These are phyloP conservation scores for Pestalotiopsis sp. DNA, from an alignment of 2,329 filamentous ascomycete species.

Conservation along the genomic window DNA sequence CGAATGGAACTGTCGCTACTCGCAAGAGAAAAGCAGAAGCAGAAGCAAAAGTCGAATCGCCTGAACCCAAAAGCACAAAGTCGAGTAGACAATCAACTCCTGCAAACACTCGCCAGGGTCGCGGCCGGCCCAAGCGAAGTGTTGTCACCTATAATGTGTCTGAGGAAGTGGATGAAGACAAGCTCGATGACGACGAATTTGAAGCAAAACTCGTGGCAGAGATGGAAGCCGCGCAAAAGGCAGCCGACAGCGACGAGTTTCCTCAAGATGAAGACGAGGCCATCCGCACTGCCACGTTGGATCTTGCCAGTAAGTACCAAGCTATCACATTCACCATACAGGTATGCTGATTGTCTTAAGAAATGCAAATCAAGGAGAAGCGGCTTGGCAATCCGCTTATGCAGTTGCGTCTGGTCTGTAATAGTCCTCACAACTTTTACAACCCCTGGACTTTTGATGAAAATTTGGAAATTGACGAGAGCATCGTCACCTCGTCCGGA, in stretches of 20 bases:
- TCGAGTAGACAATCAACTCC: constrained; percentile 79
- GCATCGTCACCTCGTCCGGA: constrained; percentile 82
- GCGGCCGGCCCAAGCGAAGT: constrained; percentile 53
- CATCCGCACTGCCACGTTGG: constrained; percentile 68
- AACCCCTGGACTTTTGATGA: constrained; percentile 76
- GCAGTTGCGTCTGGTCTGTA: constrained; percentile 89
- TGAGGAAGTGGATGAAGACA: constrained; percentile 62
- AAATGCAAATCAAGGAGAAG: constrained; percentile 85
- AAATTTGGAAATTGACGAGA: constrained; percentile 70
- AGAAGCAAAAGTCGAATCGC: constrained; percentile 32
- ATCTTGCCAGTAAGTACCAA: constrained; percentile 70
- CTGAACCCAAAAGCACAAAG: constrained; percentile 68
- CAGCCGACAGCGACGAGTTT: constrained; percentile 33
- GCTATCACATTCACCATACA: background rate
- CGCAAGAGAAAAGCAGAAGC: constrained; percentile 40
- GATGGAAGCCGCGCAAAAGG: constrained; percentile 42
- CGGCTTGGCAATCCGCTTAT: constrained; percentile 92
- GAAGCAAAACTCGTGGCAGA: constrained; percentile 76
- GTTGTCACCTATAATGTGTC: constrained; percentile 54
- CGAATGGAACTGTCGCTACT: constrained; percentile 19
- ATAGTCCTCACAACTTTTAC: constrained; percentile 95
- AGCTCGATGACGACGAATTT: constrained; percentile 80
- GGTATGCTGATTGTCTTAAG: constrained; percentile 35
- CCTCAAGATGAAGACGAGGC: constrained; percentile 59
- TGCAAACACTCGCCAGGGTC: constrained; percentile 46